Evolutionary conservation across 352 stramenopile genomes (phyloP), one percentile per base, ranked within the genome.

Genomic region (Globisporangium paddicum): DNA sequence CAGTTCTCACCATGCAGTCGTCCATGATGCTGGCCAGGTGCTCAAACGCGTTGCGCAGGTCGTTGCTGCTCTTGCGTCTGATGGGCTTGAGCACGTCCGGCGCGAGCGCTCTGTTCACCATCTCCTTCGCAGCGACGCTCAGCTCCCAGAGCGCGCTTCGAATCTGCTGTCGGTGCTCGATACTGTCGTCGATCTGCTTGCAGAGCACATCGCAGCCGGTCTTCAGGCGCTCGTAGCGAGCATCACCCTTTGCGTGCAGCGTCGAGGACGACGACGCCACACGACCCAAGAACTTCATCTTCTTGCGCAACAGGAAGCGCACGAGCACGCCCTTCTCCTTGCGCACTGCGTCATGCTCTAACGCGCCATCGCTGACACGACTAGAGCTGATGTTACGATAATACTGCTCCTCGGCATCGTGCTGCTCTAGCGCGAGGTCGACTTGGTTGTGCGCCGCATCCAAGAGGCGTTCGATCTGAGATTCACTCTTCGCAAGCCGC

Each of bases 171-270:
- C 70, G 72, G 13, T 67, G 67, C 23, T 66, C 28, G 5, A 62
- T 51, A 13, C 69, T 57, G 21, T 69, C 62, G 14, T 66, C 35
- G 19, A 84, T 26, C 25, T 84, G 75, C 23, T 75, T 48, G 35
- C 59, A 41, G 16, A 80, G 57, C 23, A 53, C 38, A 0, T 37
- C 55, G 47, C 68, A 75, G 3, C 68, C 68, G 0, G 59, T 52
- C 38, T 79, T 66, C n/a, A 81, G 48, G 0, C 75, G 72, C 19
- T 64, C 49, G 56, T 75, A 81, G 4, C 73, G 73, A 18, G 55
- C 70, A 34, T 79, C 64, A 2, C 67, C 38, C 35, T 46, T 40
- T n/a, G n/a, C 32, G 2, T 41, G 23, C 19, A 52, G 8, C 7
- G 55, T 21, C 38, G 52, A 65, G 28, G 34, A 26, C 0, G 56